Evolutionary conservation across 1,284 basidiomycete species (phyloP).

Genomic region (Puccinia brachypodii): DNA sequence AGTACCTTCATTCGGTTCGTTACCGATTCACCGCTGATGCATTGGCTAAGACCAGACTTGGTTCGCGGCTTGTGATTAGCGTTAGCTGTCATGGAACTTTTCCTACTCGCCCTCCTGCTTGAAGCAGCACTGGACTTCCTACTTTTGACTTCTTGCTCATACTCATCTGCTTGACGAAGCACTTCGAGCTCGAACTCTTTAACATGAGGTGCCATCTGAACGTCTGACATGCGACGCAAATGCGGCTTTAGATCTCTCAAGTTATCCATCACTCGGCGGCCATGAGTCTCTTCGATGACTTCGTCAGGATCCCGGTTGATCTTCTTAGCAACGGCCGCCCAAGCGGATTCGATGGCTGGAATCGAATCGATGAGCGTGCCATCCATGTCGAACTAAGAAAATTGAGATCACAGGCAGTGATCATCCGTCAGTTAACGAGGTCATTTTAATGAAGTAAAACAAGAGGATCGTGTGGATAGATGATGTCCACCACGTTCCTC

Average conservation of each 20-base stretch:
- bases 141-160: slow-evolving; percentile 56
- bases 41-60: slow-evolving; percentile 50
- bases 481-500: neutral
- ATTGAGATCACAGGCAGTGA: neutral
- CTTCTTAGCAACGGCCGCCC: slow-evolving; percentile 72
- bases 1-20: slow-evolving; percentile 47
- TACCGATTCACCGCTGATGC: slow-evolving; percentile 50
- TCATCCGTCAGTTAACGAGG: neutral
- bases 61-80: slow-evolving; percentile 27
- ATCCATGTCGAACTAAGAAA: slow-evolving; percentile 52
- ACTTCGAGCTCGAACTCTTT: slow-evolving; percentile 69
- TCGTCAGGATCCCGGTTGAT: slow-evolving; percentile 66
- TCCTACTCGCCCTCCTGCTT: slow-evolving; percentile 24
- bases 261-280: slow-evolving; percentile 71
- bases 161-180: slow-evolving; percentile 72
- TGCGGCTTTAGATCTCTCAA: slow-evolving; percentile 65
- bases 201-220: slow-evolving; percentile 70
- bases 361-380: slow-evolving; percentile 71
- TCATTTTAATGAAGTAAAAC: neutral
- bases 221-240: slow-evolving; percentile 59
- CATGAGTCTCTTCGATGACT: slow-evolving; percentile 70
- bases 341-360: slow-evolving; percentile 73
- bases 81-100: slow-evolving; percentile 41
- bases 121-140: slow-evolving; percentile 50
- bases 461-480: neutral